Conservation (phyloP, 2,329 filamentous ascomycete genomes). For the Alternaria arborescens region DNA sequence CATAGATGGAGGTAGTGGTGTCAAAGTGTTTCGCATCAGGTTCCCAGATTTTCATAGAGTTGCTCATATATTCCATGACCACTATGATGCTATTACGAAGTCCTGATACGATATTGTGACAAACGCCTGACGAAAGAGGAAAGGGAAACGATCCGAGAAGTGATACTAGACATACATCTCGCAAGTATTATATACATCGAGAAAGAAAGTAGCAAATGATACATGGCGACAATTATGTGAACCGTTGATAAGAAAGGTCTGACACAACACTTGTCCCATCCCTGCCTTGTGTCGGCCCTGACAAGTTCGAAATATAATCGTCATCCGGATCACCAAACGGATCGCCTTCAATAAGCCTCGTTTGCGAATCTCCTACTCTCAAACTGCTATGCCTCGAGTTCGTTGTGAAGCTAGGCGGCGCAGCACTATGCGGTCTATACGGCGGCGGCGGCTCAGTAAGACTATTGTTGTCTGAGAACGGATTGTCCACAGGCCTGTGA, state of each 20-base stretch:
- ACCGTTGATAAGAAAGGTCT: constrained; percentile 43
- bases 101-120: neutral
- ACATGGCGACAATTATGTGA: neutral
- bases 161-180: neutral
- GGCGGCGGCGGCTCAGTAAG: constrained; percentile 47
- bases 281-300: constrained; percentile 25
- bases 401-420: constrained; percentile 37
- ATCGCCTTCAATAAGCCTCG: constrained; percentile 38
- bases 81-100: neutral
- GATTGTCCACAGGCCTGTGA: constrained; percentile 33
- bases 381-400: constrained; percentile 47
- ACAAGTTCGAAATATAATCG: constrained; percentile 41
- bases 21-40: neutral
- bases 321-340: constrained; percentile 49
- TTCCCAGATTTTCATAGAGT: neutral
- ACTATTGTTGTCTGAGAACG: constrained; percentile 43
- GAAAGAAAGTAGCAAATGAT: neutral
- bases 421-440: constrained; percentile 46
- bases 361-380: constrained; percentile 32
- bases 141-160: neutral
- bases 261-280: constrained; percentile 43
- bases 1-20: constrained; percentile 14
- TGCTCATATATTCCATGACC: neutral
- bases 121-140: neutral
- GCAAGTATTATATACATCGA: constrained; percentile 21